These are phyloP conservation scores for Neurospora sp. DNA, from an alignment of 495 filamentous ascomycete species.

Conservation along the genomic window DNA sequence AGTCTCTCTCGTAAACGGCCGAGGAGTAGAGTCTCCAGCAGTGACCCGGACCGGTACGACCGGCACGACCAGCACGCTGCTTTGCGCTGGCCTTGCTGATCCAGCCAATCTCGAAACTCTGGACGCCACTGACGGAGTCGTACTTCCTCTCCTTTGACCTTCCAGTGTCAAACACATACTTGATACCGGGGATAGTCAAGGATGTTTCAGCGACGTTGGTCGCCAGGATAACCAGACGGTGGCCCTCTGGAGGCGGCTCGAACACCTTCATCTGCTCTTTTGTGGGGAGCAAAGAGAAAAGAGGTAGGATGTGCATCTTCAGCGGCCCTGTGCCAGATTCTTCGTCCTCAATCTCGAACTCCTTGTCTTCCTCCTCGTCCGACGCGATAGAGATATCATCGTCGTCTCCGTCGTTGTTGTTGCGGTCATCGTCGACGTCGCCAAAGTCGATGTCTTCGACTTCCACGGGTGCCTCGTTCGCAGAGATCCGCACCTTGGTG, in stretches of 20 bases:
- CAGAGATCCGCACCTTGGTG: constrained; percentile 61
- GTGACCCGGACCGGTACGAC: constrained; percentile 90
- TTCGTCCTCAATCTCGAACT: constrained; percentile 50
- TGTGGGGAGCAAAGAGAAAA: constrained; percentile 91
- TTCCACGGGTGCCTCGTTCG: constrained; percentile 70
- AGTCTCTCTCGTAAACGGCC: constrained; percentile 87
- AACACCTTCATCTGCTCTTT: constrained; percentile 93
- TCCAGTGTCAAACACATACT: constrained; percentile 92
- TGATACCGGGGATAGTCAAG: constrained; percentile 90
- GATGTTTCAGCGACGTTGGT: constrained; percentile 97
- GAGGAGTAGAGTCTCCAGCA: constrained; percentile 92
- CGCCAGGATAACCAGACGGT: constrained; percentile 80
- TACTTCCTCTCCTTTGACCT: constrained; percentile 86
- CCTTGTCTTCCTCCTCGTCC: constrained; percentile 45
- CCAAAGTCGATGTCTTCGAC: constrained; percentile 83
- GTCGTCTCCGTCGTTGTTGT: constrained; percentile 38
- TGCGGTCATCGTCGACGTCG: constrained; percentile 34
- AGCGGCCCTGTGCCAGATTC: constrained; percentile 47
- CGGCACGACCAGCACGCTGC: constrained; percentile 89
- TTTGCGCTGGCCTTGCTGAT: constrained; percentile 94
- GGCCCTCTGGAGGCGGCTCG: constrained; percentile 71
- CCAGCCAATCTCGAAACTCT: constrained; percentile 92
- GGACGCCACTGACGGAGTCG: constrained; percentile 74
- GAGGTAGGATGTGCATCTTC: constrained; percentile 73
- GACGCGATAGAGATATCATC: constrained; percentile 38